Base-by-base conservation (phyloP, 148 eudicot species). In the Pouteria glomerata region DNA sequence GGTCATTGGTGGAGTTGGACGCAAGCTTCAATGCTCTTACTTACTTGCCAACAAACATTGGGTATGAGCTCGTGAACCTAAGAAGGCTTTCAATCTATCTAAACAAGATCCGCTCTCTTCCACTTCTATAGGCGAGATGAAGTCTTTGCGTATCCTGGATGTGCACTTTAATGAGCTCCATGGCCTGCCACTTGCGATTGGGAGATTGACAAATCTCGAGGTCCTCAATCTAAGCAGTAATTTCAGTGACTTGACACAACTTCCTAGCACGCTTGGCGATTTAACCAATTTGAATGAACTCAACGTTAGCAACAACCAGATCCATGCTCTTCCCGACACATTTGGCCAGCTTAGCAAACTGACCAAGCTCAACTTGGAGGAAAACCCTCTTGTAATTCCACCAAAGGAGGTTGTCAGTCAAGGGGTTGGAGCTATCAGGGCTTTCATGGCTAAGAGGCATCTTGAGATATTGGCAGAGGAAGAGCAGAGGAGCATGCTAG, bases 271-370 rank as follows among this genome's bases (percentile, higher is more conserved):
- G 66, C 71, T 92, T 2, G 88, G 97, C 1, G 85, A 86, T 23
- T 76, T 95, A 48, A 77, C 75, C 52, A 92, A 73, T 78, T 88
- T 95, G 34, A 88, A 82, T 73, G 97, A 91, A 68, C 87, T 95
- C 1, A 94, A 95, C 74, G 74, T 95, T 34, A 88, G 97, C 85
- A 90, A 95, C 84, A 89, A 95, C 77, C 97, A 95, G 82, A 89
- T 95, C 59, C 96, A 84, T 60, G 82, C 84, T 45, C 85, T 95
- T 66, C 99, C 99, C 10, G 75, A 80, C 63, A 74, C 90, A 19
- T 91, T 95, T 74, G 93, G 96, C 18, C 84, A 82, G 82, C 89
- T 95, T 27, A 82, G 80, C 68, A 92, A 74, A 57, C 68, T 95
- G 78, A 69, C 53, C 45, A 92, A 85, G 74, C 92, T 95, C 59